A percentile compares a stretch with the other conserved stretches of the same genome.
These are phyloP conservation scores for Danielia oregonensis DNA, from an alignment of 805 yeast species.

Conservation along the genomic window DNA sequence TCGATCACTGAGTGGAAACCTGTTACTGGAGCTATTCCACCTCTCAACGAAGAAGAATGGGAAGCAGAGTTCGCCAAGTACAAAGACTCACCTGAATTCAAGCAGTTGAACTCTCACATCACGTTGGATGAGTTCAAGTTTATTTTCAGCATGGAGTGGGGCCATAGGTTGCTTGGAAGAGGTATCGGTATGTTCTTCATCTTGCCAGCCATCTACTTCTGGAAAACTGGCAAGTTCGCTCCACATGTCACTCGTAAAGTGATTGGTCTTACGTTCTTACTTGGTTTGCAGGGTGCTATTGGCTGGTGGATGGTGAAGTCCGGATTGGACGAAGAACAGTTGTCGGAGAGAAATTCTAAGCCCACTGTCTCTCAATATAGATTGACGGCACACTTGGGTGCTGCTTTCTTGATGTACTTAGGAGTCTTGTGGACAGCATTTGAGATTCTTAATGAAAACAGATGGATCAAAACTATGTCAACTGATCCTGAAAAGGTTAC, in stretches of 20 bases:
- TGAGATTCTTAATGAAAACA: slow-evolving; percentile 70
- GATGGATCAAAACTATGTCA: slow-evolving; percentile 48
- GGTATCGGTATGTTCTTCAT: slow-evolving; percentile 81
- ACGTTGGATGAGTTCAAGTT: slow-evolving; percentile 90
- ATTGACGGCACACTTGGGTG: slow-evolving; percentile 88
- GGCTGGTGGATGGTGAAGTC: slow-evolving; percentile 99
- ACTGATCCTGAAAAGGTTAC: slow-evolving; percentile 54
- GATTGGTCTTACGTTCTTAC: slow-evolving; percentile 65
- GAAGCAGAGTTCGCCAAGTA: slow-evolving; percentile 77
- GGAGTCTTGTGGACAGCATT: slow-evolving; percentile 91
- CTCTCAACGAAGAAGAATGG: slow-evolving; percentile 80
- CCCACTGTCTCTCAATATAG: slow-evolving; percentile 98
- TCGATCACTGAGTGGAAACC: slow-evolving; percentile 99
- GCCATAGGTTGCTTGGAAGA: slow-evolving; percentile 89
- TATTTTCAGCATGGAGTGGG: slow-evolving; percentile 97
- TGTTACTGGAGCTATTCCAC: slow-evolving; percentile 92
- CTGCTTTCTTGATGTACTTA: slow-evolving; percentile 83
- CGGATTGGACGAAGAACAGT: slow-evolving; percentile 78
- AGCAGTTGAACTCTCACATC: slow-evolving; percentile 82
- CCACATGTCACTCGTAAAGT: slow-evolving; percentile 64
- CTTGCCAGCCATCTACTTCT: slow-evolving; percentile 81
- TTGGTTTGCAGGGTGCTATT: slow-evolving; percentile 91
- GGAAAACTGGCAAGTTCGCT: slow-evolving; percentile 61
- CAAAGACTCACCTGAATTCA: slow-evolving; percentile 84
- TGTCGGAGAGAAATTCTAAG: slow-evolving; percentile 77